phyloP scores from a whole-genome alignment of 345 rosid genomes.

The Mangifera indica region DNA sequence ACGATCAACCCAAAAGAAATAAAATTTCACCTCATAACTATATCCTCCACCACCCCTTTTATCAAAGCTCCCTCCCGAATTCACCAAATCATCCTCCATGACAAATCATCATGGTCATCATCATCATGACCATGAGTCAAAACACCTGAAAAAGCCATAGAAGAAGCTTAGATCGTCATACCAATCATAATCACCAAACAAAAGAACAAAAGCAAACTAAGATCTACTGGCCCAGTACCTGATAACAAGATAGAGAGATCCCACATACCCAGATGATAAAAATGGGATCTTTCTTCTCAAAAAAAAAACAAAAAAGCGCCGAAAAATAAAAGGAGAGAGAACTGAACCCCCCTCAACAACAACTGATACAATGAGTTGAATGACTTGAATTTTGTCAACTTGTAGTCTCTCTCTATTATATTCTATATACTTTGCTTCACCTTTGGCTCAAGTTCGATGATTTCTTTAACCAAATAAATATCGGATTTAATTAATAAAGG shows the following conservation, averaged over 20 bases:
- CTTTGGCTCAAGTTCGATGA: slow-evolving; percentile 17
- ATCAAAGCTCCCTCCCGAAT: no score
- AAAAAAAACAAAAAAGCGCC: background rate
- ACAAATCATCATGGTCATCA: slow-evolving; percentile 7
- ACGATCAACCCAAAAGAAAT: slow-evolving; percentile 1
- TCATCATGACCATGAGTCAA: slow-evolving; percentile 18
- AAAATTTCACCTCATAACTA: slow-evolving; percentile 30
- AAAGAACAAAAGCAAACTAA: no score
- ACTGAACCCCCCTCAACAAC: slow-evolving; percentile 19
- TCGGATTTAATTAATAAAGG: background rate
- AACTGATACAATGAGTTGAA: slow-evolving; percentile 14
- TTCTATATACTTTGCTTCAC: slow-evolving; percentile 29
- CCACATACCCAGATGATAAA: slow-evolving; percentile 21
- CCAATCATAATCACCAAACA: slow-evolving; percentile 20
- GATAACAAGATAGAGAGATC: slow-evolving; percentile 24
- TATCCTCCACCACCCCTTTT: slow-evolving; percentile 18
- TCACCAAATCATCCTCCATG: no score
- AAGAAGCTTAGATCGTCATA: slow-evolving; percentile 21
- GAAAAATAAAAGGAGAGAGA: no score
- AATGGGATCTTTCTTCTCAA: slow-evolving; percentile 26
- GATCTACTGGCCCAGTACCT: slow-evolving; percentile 37
- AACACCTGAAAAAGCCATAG: slow-evolving; percentile 17
- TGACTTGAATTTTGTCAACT: slow-evolving; percentile 50
- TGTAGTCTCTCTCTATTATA: slow-evolving; percentile 25
- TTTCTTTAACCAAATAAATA: slow-evolving; percentile 5